phyloP scores from a whole-genome alignment of 2,329 filamentous ascomycete species.

The Paraphaeosphaeria sporulosa region DNA sequence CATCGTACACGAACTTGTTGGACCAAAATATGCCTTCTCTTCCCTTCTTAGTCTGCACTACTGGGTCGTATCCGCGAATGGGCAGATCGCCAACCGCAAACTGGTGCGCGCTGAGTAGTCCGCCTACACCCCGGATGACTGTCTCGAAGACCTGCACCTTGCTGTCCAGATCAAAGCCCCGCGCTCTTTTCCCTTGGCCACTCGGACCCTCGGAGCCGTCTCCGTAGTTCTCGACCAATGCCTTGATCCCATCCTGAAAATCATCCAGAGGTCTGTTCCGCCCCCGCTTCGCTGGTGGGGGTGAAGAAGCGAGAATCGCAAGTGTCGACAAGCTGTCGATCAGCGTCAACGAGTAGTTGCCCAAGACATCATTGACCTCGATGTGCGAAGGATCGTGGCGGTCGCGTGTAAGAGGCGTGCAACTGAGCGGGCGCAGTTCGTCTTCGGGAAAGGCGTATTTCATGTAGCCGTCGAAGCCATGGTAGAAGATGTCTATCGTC shows the following conservation, averaged over 20 bases:
- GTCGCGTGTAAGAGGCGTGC: slow-evolving; percentile 84
- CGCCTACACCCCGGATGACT: slow-evolving; percentile 90
- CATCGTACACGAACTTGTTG: slow-evolving; percentile 82
- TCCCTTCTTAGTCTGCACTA: slow-evolving; percentile 42
- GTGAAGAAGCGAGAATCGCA: slow-evolving; percentile 85
- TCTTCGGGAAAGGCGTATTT: slow-evolving; percentile 93
- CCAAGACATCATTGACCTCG: slow-evolving; percentile 92
- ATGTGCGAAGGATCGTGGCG: slow-evolving; percentile 78
- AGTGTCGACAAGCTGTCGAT: slow-evolving; percentile 95
- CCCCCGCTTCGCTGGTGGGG: slow-evolving; percentile 62
- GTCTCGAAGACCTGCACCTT: slow-evolving; percentile 99
- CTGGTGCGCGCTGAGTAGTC: slow-evolving; percentile 88
- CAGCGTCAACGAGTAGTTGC: slow-evolving; percentile 94
- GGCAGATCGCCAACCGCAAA: slow-evolving; percentile 92
- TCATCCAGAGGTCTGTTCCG: slow-evolving; percentile 59
- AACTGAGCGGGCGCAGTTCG: slow-evolving; percentile 87
- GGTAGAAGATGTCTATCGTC: slow-evolving; percentile 83
- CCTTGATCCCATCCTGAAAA: slow-evolving; percentile 81
- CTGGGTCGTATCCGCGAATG: slow-evolving; percentile 77
- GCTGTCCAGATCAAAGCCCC: slow-evolving; percentile 93
- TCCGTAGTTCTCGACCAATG: slow-evolving; percentile 83
- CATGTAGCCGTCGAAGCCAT: slow-evolving; percentile 97
- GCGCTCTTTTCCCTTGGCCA: slow-evolving; percentile 74
- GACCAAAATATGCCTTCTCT: slow-evolving; percentile 69
- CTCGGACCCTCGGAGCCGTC: slow-evolving; percentile 76